Percentiles rank a stretch among this genome's conserved stretches.
phyloP scores from a whole-genome alignment of 2,329 filamentous ascomycete genomes.

The Claviceps pusilla region DNA sequence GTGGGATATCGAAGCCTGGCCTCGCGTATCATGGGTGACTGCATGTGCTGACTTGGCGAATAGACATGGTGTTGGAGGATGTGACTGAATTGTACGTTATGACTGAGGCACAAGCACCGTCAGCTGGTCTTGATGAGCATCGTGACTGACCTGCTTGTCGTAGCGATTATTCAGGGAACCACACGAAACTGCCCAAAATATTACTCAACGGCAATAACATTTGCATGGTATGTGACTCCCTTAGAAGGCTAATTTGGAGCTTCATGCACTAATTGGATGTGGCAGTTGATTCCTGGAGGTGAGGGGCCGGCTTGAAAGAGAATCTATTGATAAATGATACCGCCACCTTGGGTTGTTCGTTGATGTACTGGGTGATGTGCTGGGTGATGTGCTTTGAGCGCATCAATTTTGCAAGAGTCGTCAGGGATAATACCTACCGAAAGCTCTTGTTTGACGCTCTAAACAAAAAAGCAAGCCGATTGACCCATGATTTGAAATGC shows the following conservation, averaged over 20 bases:
- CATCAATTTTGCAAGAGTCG: not conserved
- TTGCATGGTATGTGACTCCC: slow-evolving; percentile 69
- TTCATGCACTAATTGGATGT: not conserved
- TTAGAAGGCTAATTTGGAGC: not conserved
- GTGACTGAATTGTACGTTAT: slow-evolving; percentile 78
- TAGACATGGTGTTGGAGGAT: slow-evolving; percentile 96
- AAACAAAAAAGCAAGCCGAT: not conserved
- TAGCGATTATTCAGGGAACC: slow-evolving; percentile 80
- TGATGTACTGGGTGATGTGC: not conserved
- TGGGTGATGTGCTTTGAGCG: not conserved
- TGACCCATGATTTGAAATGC: not conserved
- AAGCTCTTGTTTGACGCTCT: not conserved
- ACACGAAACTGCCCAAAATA: slow-evolving; percentile 85
- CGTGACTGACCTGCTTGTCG: slow-evolving; percentile 6
- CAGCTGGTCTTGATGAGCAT: not conserved
- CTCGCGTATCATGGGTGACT: not conserved
- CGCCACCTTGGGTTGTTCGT: not conserved
- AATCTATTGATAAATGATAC: not conserved
- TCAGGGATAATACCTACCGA: not conserved
- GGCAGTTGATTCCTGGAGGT: slow-evolving; percentile 63
- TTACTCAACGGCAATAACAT: slow-evolving; percentile 96
- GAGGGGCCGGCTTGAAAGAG: slow-evolving; percentile 40
- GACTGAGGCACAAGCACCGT: not conserved
- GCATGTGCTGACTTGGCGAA: slow-evolving; percentile 2
- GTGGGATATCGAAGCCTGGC: slow-evolving; percentile 27